Conservation (phyloP, 2,329 filamentous ascomycete genomes). For the Neofusicoccum sp. region DNA sequence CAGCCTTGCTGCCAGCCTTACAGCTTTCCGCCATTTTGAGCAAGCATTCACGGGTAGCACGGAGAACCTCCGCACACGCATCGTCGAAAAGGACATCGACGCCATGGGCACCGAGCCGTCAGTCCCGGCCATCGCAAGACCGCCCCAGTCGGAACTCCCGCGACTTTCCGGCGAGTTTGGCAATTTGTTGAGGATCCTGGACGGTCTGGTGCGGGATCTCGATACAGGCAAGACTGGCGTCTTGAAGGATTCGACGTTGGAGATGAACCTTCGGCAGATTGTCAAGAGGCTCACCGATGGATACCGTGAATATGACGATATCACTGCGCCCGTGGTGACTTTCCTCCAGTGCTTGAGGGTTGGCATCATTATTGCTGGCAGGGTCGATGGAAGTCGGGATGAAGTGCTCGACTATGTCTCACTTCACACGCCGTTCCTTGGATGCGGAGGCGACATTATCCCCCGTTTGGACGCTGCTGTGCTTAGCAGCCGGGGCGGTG, state of each 20-base stretch:
- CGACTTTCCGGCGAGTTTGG: slow-evolving; percentile 81
- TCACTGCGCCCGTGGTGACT: slow-evolving; percentile 75
- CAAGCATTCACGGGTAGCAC: slow-evolving; percentile 66
- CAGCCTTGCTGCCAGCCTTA: slow-evolving; percentile 59
- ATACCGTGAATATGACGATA: slow-evolving; percentile 82
- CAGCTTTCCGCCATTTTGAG: slow-evolving; percentile 68
- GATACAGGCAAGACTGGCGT: slow-evolving; percentile 30
- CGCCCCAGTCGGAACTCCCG: slow-evolving; percentile 66
- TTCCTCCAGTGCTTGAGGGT: slow-evolving; percentile 79
- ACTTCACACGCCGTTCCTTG: slow-evolving; percentile 38
- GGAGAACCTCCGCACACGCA: slow-evolving; percentile 66
- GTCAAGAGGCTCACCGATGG: slow-evolving; percentile 68
- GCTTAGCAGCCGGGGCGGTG: slow-evolving; percentile 27
- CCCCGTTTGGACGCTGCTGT: slow-evolving; percentile 20
- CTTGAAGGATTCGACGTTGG: slow-evolving; percentile 40
- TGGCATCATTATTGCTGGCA: slow-evolving; percentile 65
- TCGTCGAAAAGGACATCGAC: slow-evolving; percentile 64
- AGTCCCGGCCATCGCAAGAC: slow-evolving; percentile 71
- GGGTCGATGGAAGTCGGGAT: slow-evolving; percentile 25
- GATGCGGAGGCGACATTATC: slow-evolving; percentile 20
- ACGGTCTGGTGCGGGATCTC: slow-evolving; percentile 31
- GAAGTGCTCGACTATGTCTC: slow-evolving; percentile 29
- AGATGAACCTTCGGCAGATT: slow-evolving; percentile 67
- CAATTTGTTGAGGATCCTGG: slow-evolving; percentile 61
- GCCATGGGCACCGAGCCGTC: slow-evolving; percentile 68